These are phyloP conservation scores for Lachancea nothofagi DNA, from an alignment of 805 yeast species.

Conservation along the genomic window DNA sequence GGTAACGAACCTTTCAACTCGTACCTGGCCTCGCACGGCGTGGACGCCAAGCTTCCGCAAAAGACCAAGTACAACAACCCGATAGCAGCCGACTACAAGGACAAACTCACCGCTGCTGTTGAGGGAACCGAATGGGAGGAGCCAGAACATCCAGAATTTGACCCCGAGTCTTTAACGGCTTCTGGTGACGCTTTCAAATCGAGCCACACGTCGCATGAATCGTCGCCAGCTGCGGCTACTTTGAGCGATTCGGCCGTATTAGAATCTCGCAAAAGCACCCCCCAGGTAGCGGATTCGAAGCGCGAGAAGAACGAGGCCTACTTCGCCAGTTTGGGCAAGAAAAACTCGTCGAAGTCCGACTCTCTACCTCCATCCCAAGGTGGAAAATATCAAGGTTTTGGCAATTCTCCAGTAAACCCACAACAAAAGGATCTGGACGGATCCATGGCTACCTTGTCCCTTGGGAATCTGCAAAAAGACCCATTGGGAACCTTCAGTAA, in stretches of 20 bases:
- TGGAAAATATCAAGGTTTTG: constrained; percentile 89
- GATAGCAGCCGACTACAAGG: constrained; percentile 93
- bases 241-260: constrained; percentile 22
- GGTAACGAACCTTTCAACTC: constrained; percentile 74
- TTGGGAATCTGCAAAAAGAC: constrained; percentile 69
- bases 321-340: constrained; percentile 72
- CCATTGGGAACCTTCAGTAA: constrained; percentile 86
- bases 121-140: constrained; percentile 69
- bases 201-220: not conserved
- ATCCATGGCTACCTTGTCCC: constrained; percentile 42
- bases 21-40: constrained; percentile 67
- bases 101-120: constrained; percentile 64
- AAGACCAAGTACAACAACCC: constrained; percentile 77
- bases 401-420: constrained; percentile 54
- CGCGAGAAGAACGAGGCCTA: constrained; percentile 71
- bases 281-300: constrained; percentile 33
- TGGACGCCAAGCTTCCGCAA: constrained; percentile 59
- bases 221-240: constrained; percentile 3
- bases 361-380: constrained; percentile 89
- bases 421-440: constrained; percentile 14
- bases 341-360: constrained; percentile 67
- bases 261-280: constrained; percentile 41
- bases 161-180: constrained; percentile 21
- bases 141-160: constrained; percentile 49
- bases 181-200: constrained; percentile 6